Evolutionary conservation across 179 eudicot genomes (phyloP).

Genomic region (Dionaea muscipula): DNA sequence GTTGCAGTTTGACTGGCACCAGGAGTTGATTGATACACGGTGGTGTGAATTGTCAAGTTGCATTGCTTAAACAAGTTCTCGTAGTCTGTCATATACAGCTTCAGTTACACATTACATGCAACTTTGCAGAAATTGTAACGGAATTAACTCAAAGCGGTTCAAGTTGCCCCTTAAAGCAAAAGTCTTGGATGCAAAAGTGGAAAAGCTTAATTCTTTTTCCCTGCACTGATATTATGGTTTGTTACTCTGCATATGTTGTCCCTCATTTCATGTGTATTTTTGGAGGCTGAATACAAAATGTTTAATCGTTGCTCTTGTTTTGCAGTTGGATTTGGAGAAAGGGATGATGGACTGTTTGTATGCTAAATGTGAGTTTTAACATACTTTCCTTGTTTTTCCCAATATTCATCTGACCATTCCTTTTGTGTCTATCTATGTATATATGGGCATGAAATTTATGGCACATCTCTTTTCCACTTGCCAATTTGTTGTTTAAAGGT

Average conservation of each 20-base stretch:
- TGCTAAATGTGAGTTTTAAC: conserved; percentile 66
- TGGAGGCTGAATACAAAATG: not conserved
- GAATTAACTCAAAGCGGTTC: too few relatives aligned
- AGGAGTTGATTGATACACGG: too few relatives aligned
- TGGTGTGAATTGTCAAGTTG: too few relatives aligned
- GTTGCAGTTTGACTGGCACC: too few relatives aligned
- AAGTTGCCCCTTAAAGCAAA: too few relatives aligned
- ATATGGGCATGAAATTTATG: conserved; percentile 4
- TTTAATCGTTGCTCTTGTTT: not conserved
- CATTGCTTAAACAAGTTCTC: too few relatives aligned
- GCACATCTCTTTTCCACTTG: not conserved
- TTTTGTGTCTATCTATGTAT: not conserved
- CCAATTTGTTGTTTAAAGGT: conserved; percentile 27
- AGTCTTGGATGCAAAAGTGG: too few relatives aligned
- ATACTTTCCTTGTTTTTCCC: not conserved
- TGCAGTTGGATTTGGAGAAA: conserved; percentile 87
- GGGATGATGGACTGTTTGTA: conserved; percentile 93
- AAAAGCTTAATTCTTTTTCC: too few relatives aligned
- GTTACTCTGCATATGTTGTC: not conserved
- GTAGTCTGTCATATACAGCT: too few relatives aligned
- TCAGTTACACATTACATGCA: too few relatives aligned
- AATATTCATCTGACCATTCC: not conserved
- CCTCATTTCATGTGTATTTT: not conserved
- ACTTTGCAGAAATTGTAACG: too few relatives aligned
- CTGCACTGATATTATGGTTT: too few relatives aligned